Percentiles rank a stretch among this genome's conserved stretches.
Evolutionary conservation across 2,329 filamentous ascomycete species (phyloP).

Genomic region (Ophiocordyceps unilateralis): DNA sequence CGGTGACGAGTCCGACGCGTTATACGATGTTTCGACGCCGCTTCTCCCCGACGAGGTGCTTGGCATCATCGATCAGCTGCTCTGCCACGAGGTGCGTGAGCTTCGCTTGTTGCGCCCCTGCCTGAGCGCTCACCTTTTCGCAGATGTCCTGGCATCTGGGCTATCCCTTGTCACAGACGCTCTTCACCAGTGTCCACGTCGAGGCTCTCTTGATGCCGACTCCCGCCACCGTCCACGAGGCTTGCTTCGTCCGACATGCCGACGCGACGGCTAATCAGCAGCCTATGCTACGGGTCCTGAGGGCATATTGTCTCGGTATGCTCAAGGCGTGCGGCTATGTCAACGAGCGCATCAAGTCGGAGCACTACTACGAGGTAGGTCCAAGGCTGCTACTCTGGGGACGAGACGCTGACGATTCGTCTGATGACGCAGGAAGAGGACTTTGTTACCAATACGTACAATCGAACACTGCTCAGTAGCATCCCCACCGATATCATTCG

Average conservation of each 20-base stretch:
- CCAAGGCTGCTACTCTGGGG: neutral
- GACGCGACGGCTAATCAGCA: slow-evolving; percentile 14
- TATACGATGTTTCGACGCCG: slow-evolving; percentile 54
- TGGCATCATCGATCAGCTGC: slow-evolving; percentile 83
- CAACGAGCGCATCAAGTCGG: slow-evolving; percentile 57
- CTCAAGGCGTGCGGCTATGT: slow-evolving; percentile 71
- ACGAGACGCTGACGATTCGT: neutral
- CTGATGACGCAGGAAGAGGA: slow-evolving; percentile 72
- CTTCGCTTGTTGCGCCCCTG: neutral
- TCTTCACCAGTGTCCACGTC: slow-evolving; percentile 85
- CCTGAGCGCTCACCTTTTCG: neutral
- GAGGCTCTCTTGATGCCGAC: slow-evolving; percentile 63
- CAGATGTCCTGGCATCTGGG: slow-evolving; percentile 94
- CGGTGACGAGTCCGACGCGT: slow-evolving; percentile 66
- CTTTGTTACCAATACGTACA: slow-evolving; percentile 84
- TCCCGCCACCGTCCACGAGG: slow-evolving; percentile 45
- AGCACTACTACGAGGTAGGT: slow-evolving; percentile 74
- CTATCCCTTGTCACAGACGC: slow-evolving; percentile 85
- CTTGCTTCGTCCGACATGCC: slow-evolving; percentile 36
- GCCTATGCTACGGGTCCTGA: slow-evolving; percentile 46
- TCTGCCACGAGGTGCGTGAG: slow-evolving; percentile 61
- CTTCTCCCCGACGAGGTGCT: slow-evolving; percentile 66
- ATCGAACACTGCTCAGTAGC: slow-evolving; percentile 54
- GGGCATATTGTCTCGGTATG: slow-evolving; percentile 72
- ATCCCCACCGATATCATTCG: slow-evolving; percentile 41